Evolutionary conservation across 345 rosid species (phyloP).

Genomic region (Brassica cretica): DNA sequence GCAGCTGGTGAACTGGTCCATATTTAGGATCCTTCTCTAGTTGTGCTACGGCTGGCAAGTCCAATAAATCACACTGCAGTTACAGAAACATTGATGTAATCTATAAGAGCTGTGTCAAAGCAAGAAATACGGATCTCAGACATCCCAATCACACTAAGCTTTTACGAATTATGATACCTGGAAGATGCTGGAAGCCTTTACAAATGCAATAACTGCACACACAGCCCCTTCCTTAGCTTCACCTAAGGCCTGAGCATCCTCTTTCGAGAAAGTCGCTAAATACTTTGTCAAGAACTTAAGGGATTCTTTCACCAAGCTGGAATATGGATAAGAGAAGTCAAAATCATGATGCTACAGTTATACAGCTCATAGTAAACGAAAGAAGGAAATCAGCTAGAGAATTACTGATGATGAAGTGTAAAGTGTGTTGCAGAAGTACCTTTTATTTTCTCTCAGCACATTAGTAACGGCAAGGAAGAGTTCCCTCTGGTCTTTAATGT

Average conservation of each 20-base stretch:
- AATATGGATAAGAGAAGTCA: conserved; percentile 14
- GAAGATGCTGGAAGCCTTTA: conserved; percentile 79
- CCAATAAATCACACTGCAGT: conserved; percentile 86
- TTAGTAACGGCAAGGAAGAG: conserved; percentile 73
- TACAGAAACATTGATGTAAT: too few species aligned
- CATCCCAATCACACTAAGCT: not conserved
- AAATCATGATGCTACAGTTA: conserved; percentile 9
- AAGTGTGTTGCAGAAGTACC: conserved; percentile 44
- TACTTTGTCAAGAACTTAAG: conserved; percentile 77
- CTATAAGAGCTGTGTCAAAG: not conserved
- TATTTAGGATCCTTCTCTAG: conserved; percentile 78
- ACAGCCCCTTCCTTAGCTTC: conserved; percentile 96
- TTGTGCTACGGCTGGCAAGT: conserved; percentile 82
- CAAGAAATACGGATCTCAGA: conserved; percentile 17
- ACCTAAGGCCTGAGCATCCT: conserved; percentile 57
- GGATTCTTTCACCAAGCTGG: conserved; percentile 73
- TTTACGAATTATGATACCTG: conserved; percentile 56
- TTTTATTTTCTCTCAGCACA: conserved; percentile 72
- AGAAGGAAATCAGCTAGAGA: not conserved
- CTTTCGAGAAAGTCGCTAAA: conserved; percentile 80
- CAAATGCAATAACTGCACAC: conserved; percentile 69
- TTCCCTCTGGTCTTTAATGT: conserved; percentile 73
- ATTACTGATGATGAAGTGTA: not conserved
- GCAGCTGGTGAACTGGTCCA: conserved; percentile 69
- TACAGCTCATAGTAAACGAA: not conserved